These are phyloP conservation scores for Triticum monococcum DNA, from an alignment of 176 grass and related monocot genomes.

Conservation along the genomic window DNA sequence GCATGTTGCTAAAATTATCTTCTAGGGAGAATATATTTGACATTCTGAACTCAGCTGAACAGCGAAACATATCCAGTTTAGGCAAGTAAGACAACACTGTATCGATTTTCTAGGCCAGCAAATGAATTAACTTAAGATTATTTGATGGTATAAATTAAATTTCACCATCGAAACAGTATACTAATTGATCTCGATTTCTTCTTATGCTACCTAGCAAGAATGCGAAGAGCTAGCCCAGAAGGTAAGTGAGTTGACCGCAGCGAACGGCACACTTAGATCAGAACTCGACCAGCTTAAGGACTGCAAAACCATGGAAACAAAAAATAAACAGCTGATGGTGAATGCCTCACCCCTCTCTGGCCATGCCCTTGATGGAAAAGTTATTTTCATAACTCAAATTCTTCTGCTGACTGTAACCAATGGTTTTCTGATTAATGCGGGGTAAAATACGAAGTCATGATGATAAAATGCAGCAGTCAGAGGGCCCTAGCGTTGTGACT, in stretches of 20 bases:
- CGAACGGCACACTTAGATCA: constrained; percentile 34
- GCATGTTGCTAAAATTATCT: no score
- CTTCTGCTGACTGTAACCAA: background rate
- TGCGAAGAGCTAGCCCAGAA: constrained; percentile 63
- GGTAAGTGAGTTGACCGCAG: constrained; percentile 41
- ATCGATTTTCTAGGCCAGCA: no score
- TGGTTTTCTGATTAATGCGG: background rate
- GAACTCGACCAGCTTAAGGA: constrained; percentile 57
- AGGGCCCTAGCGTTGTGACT: constrained; percentile 23
- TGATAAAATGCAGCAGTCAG: constrained; percentile 23
- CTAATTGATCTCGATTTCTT: background rate
- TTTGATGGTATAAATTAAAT: no score
- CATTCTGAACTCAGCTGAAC: no score
- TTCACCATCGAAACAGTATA: no score
- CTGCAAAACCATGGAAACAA: constrained; percentile 49
- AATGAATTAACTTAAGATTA: no score
- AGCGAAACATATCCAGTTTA: no score
- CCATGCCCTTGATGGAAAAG: background rate
- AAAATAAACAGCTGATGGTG: constrained; percentile 62
- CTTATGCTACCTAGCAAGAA: constrained; percentile 59
- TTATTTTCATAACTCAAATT: background rate
- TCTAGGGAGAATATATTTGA: no score
- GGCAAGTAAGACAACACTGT: no score
- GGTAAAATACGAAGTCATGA: constrained; percentile 30
- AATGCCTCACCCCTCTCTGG: background rate